These are phyloP conservation scores for Globisporangium uncinulatum DNA, from an alignment of 352 stramenopile genomes.

Conservation along the genomic window DNA sequence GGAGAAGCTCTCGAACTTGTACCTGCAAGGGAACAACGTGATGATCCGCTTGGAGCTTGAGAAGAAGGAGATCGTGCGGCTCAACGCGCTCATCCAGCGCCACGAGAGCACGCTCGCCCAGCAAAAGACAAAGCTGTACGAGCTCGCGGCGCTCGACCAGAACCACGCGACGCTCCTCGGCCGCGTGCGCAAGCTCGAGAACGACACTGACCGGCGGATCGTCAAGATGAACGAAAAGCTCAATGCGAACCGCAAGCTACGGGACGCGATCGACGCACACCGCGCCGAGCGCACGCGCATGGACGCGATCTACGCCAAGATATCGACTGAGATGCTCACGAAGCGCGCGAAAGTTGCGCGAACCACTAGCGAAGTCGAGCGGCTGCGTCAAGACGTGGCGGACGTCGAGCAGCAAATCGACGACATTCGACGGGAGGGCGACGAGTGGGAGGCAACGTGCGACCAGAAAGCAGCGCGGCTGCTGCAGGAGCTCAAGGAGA, in stretches of 20 bases:
- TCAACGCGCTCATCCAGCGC: conserved; percentile 66
- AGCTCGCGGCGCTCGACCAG: conserved; percentile 61
- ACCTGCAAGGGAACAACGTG: conserved; percentile 77
- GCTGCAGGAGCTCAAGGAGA: conserved; percentile 67
- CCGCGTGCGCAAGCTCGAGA: conserved; percentile 73
- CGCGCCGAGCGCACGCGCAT: conserved; percentile 64
- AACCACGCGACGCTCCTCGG: conserved; percentile 58
- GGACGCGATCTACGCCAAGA: conserved; percentile 75
- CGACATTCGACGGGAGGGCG: conserved; percentile 40
- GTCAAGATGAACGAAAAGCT: conserved; percentile 84
- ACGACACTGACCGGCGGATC: conserved; percentile 75
- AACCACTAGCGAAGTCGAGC: conserved; percentile 43
- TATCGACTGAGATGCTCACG: conserved; percentile 45
- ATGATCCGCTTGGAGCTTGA: conserved; percentile 76
- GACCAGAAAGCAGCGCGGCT: conserved; percentile 42
- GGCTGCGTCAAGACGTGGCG: conserved; percentile 47
- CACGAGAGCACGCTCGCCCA: conserved; percentile 50
- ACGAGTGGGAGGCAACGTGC: conserved; percentile 58
- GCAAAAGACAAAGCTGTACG: conserved; percentile 73
- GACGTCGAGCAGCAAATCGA: conserved; percentile 56
- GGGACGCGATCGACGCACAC: conserved; percentile 59
- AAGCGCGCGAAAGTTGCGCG: conserved; percentile 50
- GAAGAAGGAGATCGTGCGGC: conserved; percentile 56
- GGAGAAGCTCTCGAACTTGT: conserved; percentile 75
- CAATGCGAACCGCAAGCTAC: conserved; percentile 54